Conservation (phyloP, 164 flowering plant genomes). For the Kingdonia uniflora region DNA sequence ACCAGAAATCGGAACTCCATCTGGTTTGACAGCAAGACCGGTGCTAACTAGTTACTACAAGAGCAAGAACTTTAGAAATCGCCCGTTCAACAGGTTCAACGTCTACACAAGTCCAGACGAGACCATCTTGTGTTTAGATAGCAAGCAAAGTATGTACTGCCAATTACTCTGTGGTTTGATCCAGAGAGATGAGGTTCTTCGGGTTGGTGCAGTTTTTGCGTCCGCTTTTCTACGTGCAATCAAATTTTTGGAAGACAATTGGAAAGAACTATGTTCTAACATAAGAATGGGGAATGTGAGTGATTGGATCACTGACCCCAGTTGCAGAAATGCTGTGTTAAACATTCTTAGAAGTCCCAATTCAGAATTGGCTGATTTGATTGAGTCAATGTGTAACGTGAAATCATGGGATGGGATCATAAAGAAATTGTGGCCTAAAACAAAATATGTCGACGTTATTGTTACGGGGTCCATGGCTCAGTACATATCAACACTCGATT, state of each 20-base stretch:
- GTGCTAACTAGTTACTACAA: constrained; percentile 38
- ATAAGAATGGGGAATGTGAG: constrained; percentile 43
- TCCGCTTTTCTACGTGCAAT: constrained; percentile 70
- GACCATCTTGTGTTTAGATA: constrained; percentile 49
- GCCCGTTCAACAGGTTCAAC: constrained; percentile 26
- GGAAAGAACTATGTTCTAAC: constrained; percentile 40
- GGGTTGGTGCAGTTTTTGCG: constrained; percentile 76
- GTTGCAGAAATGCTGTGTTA: constrained; percentile 27
- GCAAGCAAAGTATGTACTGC: constrained; percentile 68
- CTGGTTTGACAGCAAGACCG: constrained; percentile 35
- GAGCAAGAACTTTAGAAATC: constrained; percentile 27
- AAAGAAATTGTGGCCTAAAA: constrained; percentile 55
- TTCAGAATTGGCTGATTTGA: constrained; percentile 31
- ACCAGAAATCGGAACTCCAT: constrained; percentile 30
- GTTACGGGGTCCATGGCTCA: constrained; percentile 77
- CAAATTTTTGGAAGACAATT: constrained; percentile 50
- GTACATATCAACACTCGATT: constrained; percentile 49
- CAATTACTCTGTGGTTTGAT: constrained; percentile 67
- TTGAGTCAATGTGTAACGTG: constrained; percentile 28
- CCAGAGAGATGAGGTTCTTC: constrained; percentile 43
- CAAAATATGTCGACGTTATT: constrained; percentile 61
- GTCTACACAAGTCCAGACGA: constrained; percentile 36
- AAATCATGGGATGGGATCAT: constrained; percentile 56
- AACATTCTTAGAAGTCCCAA: constrained; percentile 29
- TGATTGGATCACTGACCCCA: constrained; percentile 34